Base-by-base conservation (phyloP, 129 eudicot genomes). In the Flaveria ramosissima region DNA sequence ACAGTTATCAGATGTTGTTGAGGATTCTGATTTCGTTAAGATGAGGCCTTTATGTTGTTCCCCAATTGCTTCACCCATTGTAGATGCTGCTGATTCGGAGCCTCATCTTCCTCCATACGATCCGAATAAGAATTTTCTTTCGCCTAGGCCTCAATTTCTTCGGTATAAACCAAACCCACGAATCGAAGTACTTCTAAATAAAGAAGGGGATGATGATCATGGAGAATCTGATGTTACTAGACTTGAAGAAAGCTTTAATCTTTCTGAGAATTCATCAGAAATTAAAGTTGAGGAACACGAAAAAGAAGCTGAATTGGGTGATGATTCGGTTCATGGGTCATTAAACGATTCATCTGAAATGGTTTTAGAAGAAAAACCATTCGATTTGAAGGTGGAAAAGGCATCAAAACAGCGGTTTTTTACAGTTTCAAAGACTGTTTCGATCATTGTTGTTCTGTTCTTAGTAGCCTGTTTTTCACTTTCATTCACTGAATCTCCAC, bases 101-200 rank as follows among this genome's bases (percentile, higher is more conserved):
- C 97, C 88, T 10, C 76, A 85, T 50, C 45, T 72, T 71, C 90
- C 88, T 55, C 98, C 98, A 23, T 91, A 93, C 48, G 97, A 93
- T 72, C 97, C 98, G n/a, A 84, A 85, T 67, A 87, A 83, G 42
- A 91, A 91, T 68, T 88, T 73, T 71, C 89, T 93, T 48, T 93
- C 95, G 0, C 97, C 98, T 26, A 85, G 97, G 86, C 98, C 98
- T 68, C 97, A 78, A n/a, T 93, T 85, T 84, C 90, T 88, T 78
- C 88, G 77, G 51, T 93, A 93, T 74, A 90, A 86, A 68, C 97
- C 97, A 46, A 85, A 89, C 79, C 93, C 86, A 1, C 72, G 86
- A 78, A 75, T 84, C 26, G 93, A 87, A 64, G 30, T 55, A 55
- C 71, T 86, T 24, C 59, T 81, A 26, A 83, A 81, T 43, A 87